Evolutionary conservation across 2,329 filamentous ascomycete genomes (phyloP).

Genomic region (Elsinoe arachidis): DNA sequence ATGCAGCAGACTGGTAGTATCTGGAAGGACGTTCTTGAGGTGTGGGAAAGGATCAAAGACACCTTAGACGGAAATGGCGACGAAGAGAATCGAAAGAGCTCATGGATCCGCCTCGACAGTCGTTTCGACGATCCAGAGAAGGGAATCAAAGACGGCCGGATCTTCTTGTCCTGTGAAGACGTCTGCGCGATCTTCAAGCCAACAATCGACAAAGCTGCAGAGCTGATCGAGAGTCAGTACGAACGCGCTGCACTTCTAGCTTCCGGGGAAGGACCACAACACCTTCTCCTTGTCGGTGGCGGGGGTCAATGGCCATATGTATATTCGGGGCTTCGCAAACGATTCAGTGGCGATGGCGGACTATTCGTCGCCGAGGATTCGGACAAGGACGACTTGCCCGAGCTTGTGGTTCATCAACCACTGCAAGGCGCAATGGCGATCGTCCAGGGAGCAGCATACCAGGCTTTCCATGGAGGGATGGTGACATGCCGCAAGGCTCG

Average conservation of each 20-base stretch:
- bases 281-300: constrained; percentile 74
- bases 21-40: constrained; percentile 63
- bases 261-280: constrained; percentile 38
- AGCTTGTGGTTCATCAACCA: constrained; percentile 56
- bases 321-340: constrained; percentile 59
- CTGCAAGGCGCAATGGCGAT: constrained; percentile 72
- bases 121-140: constrained; percentile 63
- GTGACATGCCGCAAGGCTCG: constrained; percentile 4
- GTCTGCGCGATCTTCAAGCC: constrained; percentile 54
- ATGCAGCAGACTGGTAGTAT: constrained; percentile 68
- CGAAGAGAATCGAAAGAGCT: constrained; percentile 55
- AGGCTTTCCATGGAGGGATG: constrained; percentile 59
- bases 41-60: constrained; percentile 77
- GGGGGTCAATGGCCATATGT: constrained; percentile 67
- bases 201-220: constrained; percentile 50
- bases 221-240: constrained; percentile 37
- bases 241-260: constrained; percentile 26
- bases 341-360: constrained; percentile 43
- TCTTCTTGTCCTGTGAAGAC: constrained; percentile 63
- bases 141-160: constrained; percentile 65
- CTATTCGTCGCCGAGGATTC: background rate
- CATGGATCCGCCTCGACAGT: constrained; percentile 71
- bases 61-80: constrained; percentile 63
- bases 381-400: constrained; percentile 32
- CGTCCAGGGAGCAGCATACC: constrained; percentile 65